Evolutionary conservation across 2,329 filamentous ascomycete species (phyloP).

Genomic region (Calonectria hongkongensis): DNA sequence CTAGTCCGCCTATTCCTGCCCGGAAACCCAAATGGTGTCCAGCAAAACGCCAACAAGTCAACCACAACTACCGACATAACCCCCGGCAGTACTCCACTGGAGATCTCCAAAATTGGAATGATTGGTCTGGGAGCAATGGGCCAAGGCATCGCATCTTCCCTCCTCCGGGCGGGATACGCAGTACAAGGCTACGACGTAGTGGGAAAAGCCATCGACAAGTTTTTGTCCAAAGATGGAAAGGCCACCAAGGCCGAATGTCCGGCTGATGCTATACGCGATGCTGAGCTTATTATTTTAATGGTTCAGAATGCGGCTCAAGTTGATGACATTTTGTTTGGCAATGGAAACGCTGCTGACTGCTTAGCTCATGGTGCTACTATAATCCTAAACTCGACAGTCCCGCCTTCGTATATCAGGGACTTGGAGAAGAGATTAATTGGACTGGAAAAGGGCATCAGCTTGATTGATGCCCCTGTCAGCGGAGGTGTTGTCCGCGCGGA

Average conservation of each 20-base stretch:
- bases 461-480: constrained; percentile 62
- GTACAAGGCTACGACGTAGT: constrained; percentile 61
- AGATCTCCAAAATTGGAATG: constrained; percentile 58
- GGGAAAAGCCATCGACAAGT: constrained; percentile 55
- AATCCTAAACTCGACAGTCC: constrained; percentile 38
- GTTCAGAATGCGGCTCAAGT: constrained; percentile 60
- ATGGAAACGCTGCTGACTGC: constrained; percentile 53
- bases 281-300: constrained; percentile 60
- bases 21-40: constrained; percentile 38
- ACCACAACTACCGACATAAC: constrained; percentile 39
- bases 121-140: constrained; percentile 63
- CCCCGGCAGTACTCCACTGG: constrained; percentile 46
- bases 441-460: constrained; percentile 52
- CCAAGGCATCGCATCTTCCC: constrained; percentile 60
- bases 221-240: constrained; percentile 51
- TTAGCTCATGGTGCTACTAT: constrained; percentile 56
- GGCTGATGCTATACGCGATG: constrained; percentile 53
- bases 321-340: constrained; percentile 57
- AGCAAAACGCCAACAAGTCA: constrained; percentile 40
- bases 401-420: constrained; percentile 55
- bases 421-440: constrained; percentile 48
- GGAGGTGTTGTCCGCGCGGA: constrained; percentile 61
- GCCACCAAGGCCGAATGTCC: constrained; percentile 52
- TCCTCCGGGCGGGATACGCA: constrained; percentile 57
- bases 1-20: constrained; percentile 55